Conservation (phyloP, 768 basidiomycete species). For the Leccinum truebloodii region DNA sequence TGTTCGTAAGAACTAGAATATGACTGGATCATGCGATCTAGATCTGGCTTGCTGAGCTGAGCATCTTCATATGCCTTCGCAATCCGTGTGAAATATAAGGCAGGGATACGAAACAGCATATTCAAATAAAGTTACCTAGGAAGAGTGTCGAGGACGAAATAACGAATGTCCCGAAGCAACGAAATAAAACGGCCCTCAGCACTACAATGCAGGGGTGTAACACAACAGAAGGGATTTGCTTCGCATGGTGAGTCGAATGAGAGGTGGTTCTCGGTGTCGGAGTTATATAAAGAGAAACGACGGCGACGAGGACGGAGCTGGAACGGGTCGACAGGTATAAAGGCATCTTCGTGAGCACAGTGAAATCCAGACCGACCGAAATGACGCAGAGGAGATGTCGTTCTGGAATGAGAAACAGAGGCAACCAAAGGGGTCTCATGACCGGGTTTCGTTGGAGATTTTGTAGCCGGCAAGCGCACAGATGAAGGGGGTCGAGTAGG, state of each 20-base stretch:
- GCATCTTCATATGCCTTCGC: constrained; percentile 76
- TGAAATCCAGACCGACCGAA: constrained; percentile 56
- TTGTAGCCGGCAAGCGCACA: constrained; percentile 4
- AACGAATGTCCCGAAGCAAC: constrained; percentile 21
- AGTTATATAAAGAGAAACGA: constrained; percentile 22
- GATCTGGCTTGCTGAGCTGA: constrained; percentile 73
- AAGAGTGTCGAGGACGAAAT: constrained; percentile 38
- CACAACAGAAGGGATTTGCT: constrained; percentile 24
- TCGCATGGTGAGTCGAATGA: constrained; percentile 25
- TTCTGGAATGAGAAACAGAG: constrained; percentile 41
- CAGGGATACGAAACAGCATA: constrained; percentile 68
- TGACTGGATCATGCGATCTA: constrained; percentile 50
- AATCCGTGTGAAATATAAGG: constrained; percentile 79
- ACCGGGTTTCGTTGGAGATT: constrained; percentile 23
- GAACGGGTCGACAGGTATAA: constrained; percentile 59
- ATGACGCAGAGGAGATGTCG: constrained; percentile 59
- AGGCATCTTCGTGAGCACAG: constrained; percentile 53
- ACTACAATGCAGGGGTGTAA: constrained; percentile 18
- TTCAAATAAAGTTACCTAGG: constrained; percentile 47
- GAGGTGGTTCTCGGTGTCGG: constrained; percentile 22
- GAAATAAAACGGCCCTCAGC: constrained; percentile 17
- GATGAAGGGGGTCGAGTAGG: constrained; percentile 7
- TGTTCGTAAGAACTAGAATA: constrained; percentile 26
- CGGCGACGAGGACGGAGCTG: constrained; percentile 30
- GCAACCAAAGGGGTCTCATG: constrained; percentile 29